Percentiles rank a stretch among this genome's conserved stretches.
Evolutionary conservation across 305 asterid species (phyloP).

Genomic region (Fraxinus greggii): DNA sequence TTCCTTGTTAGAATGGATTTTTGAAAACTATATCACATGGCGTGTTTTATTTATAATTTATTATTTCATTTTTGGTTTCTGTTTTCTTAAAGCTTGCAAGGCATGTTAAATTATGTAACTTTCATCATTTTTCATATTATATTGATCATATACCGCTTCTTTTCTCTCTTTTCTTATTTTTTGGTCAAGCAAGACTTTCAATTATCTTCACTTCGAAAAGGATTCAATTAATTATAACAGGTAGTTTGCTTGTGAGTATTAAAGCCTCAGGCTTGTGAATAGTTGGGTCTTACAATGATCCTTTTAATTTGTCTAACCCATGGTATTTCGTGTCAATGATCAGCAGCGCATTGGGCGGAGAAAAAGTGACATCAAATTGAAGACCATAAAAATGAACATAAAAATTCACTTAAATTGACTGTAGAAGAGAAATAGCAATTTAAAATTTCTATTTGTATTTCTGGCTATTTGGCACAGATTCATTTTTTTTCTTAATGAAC

Average conservation of each 20-base stretch:
- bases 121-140: not conserved
- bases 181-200: not conserved
- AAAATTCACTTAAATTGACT: not conserved
- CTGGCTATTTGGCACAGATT: not conserved
- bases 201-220: not conserved
- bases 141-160: not conserved
- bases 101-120: not conserved
- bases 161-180: not conserved
- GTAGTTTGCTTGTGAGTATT: slow-evolving; percentile 1
- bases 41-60: not conserved
- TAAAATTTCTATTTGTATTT: not conserved
- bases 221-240: not conserved
- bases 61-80: not conserved
- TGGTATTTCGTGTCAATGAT: not conserved
- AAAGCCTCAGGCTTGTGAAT: not conserved
- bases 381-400: not conserved
- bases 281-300: not conserved
- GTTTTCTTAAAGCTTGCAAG: not conserved
- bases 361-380: not conserved
- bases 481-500: not conserved
- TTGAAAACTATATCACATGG: not conserved
- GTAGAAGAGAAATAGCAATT: not conserved
- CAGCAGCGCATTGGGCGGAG: not conserved
- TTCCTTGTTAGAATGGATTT: not conserved
- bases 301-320: not conserved